Conservation (phyloP, 768 basidiomycete species). For the Harrya chromipes region DNA sequence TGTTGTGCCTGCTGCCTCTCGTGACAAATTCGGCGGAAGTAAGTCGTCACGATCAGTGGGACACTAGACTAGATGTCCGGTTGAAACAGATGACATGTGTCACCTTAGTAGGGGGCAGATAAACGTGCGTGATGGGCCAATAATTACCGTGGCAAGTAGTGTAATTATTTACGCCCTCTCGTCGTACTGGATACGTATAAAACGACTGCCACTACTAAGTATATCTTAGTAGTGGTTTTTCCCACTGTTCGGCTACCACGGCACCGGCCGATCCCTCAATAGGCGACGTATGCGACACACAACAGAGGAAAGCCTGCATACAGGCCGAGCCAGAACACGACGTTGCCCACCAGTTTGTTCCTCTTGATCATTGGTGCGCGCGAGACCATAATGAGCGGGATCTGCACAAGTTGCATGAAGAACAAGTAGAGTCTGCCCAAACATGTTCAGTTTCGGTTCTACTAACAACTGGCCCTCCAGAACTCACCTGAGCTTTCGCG, state of each 20-base stretch:
- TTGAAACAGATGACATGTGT: too few species aligned
- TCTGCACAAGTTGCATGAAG: slow-evolving; percentile 78
- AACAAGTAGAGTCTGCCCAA: slow-evolving; percentile 77
- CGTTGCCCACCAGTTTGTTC: slow-evolving; percentile 78
- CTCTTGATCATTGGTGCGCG: slow-evolving; percentile 72
- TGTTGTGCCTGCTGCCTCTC: too few species aligned
- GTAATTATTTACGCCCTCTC: background rate
- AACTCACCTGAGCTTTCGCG: slow-evolving; percentile 79
- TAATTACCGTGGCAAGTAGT: too few species aligned
- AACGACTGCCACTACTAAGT: too few species aligned
- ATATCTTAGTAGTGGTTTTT: too few species aligned
- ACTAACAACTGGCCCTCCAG: background rate
- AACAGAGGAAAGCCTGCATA: slow-evolving; percentile 92
- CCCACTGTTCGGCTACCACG: too few species aligned
- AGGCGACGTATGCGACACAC: slow-evolving; percentile 70
- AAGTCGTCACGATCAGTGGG: too few species aligned
- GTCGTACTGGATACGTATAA: too few species aligned
- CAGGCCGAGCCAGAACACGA: slow-evolving; percentile 93
- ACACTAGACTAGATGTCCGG: too few species aligned
- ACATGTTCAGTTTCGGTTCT: background rate
- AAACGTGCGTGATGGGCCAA: background rate
- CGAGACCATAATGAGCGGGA: slow-evolving; percentile 85
- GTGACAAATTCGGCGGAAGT: too few species aligned
- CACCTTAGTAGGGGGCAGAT: too few species aligned
- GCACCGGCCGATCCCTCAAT: slow-evolving; percentile 32